Evolutionary conservation across 805 yeast species (phyloP), one percentile per base, ranked within the genome.

Genomic region (Yarrowia deformans): DNA sequence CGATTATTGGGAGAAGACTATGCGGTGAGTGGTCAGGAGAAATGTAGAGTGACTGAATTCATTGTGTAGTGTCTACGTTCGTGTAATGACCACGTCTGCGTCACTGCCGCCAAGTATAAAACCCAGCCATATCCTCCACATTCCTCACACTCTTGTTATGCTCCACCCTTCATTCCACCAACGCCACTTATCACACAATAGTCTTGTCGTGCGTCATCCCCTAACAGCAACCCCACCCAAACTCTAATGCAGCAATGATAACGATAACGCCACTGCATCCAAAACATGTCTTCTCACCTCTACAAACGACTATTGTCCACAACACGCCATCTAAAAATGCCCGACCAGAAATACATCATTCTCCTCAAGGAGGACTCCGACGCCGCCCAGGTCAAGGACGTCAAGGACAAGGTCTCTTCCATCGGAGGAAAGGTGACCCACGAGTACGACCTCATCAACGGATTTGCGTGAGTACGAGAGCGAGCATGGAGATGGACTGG

Each of bases 341-440:
- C 52, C 66, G 50, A 43, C 66, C 66, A 60, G 66, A 60, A 60
- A 45, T 60, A 60, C 52, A 60, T 60, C 66, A 60, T 63, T 71
- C 86, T 83, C 84, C 70, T 54, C 68, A 58, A 67, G 50, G 67
- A 67, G n/a, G 42, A 69, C 18, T 71, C 69, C 40, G 73, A 66
- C 45, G 71, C 68, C 42, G 68, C 46, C 61, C 46, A 46, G 32
- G 49, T 46, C 34, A 43, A 60, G 49, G 35, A 46, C 37, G 45
- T 56, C 61, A 61, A 69, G 67, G 69, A 69, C 37, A 52, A 61
- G 50, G 69, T 60, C 45, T 40, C 54, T 8, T 72, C 72, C 42
- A 73, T 72, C 29, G 68, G 73, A 32, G 73, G 70, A 8, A 68
- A 70, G 40, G 71, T 71, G 16, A 69, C 70, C 63, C 74, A 74